Conservation (phyloP, 2,329 filamentous ascomycete genomes). For the Pochonia chlamydosporia region DNA sequence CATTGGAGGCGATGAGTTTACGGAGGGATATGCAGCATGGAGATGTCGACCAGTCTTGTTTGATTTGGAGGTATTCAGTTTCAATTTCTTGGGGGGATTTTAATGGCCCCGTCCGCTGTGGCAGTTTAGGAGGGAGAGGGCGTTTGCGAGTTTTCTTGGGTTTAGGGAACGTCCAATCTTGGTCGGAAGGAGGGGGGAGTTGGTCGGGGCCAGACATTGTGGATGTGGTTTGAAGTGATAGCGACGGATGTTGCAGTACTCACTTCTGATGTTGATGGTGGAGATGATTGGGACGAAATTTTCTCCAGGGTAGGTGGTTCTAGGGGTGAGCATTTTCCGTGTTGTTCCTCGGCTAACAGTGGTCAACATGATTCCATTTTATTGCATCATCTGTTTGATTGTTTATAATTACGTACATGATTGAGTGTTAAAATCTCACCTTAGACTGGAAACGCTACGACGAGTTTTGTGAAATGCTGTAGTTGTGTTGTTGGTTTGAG, state of each 20-base stretch:
- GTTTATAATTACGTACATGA: no score
- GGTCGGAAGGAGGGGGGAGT: constrained; percentile 1
- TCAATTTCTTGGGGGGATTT: constrained; percentile 20
- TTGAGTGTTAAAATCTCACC: no score
- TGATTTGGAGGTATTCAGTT: constrained; percentile 21
- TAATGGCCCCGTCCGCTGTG: constrained; percentile 5
- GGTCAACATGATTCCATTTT: no score
- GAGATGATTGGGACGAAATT: background rate
- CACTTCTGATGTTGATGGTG: background rate
- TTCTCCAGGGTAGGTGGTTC: constrained; percentile 1
- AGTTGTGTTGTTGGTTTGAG: no score
- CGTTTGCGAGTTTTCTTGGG: constrained; percentile 12
- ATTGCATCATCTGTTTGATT: no score
- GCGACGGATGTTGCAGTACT: background rate
- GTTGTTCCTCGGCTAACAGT: no score
- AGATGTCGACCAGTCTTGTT: constrained; percentile 21
- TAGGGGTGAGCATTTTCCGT: background rate
- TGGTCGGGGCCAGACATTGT: no score
- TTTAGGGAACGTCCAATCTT: constrained; percentile 20
- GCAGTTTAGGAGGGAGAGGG: constrained; percentile 4
- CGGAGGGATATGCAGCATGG: constrained; percentile 24
- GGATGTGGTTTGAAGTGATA: background rate
- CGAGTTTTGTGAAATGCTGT: no score
- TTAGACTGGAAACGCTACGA: no score
- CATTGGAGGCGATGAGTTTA: constrained; percentile 23